These are phyloP conservation scores for Fusarium torulosum DNA, from an alignment of 2,329 filamentous ascomycete species.

Conservation along the genomic window DNA sequence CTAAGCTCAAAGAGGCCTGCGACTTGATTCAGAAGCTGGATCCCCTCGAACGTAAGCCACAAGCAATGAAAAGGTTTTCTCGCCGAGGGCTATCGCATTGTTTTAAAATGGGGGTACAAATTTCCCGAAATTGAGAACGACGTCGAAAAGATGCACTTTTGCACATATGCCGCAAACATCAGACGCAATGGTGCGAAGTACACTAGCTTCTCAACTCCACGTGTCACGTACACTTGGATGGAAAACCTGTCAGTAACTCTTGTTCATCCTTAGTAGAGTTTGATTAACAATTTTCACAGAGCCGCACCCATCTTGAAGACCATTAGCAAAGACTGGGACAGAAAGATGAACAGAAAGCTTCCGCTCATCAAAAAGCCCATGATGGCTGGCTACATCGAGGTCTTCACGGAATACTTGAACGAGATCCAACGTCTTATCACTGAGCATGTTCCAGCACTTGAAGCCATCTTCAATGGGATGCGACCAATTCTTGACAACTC, in stretches of 20 bases:
- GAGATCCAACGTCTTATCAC: conserved; percentile 2
- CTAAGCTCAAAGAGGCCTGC: background rate
- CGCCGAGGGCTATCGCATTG: background rate
- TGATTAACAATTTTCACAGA: background rate
- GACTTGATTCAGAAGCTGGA: background rate
- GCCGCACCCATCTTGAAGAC: background rate
- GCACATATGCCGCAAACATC: conserved; percentile 12
- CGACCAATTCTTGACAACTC: background rate
- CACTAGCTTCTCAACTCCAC: background rate
- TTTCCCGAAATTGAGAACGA: background rate
- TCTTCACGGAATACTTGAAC: conserved; percentile 10
- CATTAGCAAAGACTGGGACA: conserved; percentile 8
- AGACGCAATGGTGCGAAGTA: background rate
- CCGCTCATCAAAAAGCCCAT: background rate
- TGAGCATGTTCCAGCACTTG: background rate
- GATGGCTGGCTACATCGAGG: background rate
- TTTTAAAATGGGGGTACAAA: background rate
- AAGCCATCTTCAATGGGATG: background rate
- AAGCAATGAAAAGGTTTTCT: background rate
- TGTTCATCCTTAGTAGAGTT: no score
- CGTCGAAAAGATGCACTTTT: background rate
- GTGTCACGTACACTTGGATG: conserved; percentile 16
- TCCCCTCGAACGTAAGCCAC: background rate
- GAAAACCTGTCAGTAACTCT: conserved; percentile 21
- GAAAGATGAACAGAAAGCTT: conserved; percentile 9